Evolutionary conservation across 78 protist genomes (phyloP), one percentile per base, ranked within the genome.

Genomic region (Dictyostelium intermedium): DNA sequence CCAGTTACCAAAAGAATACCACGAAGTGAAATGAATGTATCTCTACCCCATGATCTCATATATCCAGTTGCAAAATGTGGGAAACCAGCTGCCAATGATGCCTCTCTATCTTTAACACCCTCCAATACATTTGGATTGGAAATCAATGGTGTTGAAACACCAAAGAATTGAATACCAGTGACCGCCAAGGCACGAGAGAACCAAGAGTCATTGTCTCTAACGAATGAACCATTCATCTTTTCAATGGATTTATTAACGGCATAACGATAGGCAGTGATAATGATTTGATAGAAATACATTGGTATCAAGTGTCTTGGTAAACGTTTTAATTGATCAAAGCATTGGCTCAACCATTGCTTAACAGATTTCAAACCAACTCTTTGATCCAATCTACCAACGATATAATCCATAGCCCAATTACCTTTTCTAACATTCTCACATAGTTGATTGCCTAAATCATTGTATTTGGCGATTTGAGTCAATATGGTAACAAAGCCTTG

Each of bases 31-130:
- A 97, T 85, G 18, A 95, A 95, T 1, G 98, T 97, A 82, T 98
- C 98, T 50, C 99, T 79, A 16, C 99, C 98, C 99, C 98, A 98
- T 30, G 74, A 11, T n/a, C 99, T 98, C 98, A 98, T 96, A 41
- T 83, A 97, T 2, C 99, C 99, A 27, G 74, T 25, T 16, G 97
- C 43, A 79, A 98, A 98, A 95, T 98, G 99, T 18, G 99, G 99
- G 5, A 98, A 92, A 18, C 99, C 99, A 0, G 99, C 98, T 4
- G 98, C 97, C 18, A 98, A 32, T 7, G 98, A 97, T 20, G 84
- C 96, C 14, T 61, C 74, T 25, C 89, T 18, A 83, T 83, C 89
- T 27, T 6, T 27, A 16, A 61, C 74, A 35, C 85, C 84, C 20
- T 87, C 85, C 2, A 87, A 23, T 8, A 89, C 94, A 41, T 53